Percentiles rank a stretch among this genome's conserved stretches.
Evolutionary conservation across 805 yeast genomes (phyloP).

Genomic region (Candida rishiriensis): DNA sequence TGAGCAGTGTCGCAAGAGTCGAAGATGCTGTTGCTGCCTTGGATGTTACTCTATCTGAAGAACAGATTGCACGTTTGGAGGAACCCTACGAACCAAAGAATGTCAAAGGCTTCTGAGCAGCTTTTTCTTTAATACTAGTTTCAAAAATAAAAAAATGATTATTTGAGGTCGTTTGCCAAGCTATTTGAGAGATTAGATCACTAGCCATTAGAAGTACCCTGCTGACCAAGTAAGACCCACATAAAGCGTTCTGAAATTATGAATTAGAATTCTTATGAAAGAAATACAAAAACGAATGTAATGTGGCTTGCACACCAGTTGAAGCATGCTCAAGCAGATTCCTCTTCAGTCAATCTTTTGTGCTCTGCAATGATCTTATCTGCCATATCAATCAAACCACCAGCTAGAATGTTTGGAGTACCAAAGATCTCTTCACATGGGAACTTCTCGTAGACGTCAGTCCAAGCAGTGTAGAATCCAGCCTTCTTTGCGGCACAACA

Average conservation of each 20-base stretch:
- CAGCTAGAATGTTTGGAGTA: constrained; percentile 26
- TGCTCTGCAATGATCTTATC: constrained; percentile 23
- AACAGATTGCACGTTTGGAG: constrained; percentile 34
- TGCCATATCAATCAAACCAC: constrained; percentile 28
- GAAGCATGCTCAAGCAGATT: neutral
- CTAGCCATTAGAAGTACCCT: too few relatives aligned
- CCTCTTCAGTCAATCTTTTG: constrained; percentile 3
- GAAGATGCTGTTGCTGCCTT: constrained; percentile 47
- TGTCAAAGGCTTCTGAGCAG: neutral
- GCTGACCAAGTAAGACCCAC: too few relatives aligned
- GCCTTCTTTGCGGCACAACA: constrained; percentile 29
- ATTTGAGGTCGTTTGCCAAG: too few relatives aligned
- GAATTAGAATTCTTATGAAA: too few relatives aligned
- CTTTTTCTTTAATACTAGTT: neutral
- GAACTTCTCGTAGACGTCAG: constrained; percentile 26
- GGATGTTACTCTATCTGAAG: constrained; percentile 34
- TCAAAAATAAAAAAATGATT: too few relatives aligned
- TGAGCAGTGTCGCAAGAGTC: constrained; percentile 43
- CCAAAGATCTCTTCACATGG: constrained; percentile 29
- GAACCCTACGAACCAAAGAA: constrained; percentile 13
- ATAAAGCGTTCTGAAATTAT: too few relatives aligned
- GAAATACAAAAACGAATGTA: too few relatives aligned
- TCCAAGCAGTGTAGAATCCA: constrained; percentile 30
- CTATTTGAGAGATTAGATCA: too few relatives aligned
- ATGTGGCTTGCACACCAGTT: too few relatives aligned